Conservation (phyloP, 345 rosid genomes). For the Ceriops decandra region DNA sequence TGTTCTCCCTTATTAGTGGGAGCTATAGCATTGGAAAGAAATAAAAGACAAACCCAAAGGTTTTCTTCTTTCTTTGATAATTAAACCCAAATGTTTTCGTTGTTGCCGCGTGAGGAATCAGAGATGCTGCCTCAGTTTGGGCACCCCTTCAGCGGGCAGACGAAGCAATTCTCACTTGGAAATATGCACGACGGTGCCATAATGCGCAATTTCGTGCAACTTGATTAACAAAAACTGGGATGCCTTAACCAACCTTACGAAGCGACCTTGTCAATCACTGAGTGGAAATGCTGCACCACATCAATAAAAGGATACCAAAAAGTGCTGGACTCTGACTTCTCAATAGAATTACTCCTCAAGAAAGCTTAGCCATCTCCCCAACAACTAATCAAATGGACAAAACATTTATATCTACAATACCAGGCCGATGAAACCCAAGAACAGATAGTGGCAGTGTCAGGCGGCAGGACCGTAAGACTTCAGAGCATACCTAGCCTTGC, state of each 20-base stretch:
- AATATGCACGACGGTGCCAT: constrained; percentile 11
- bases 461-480: neutral
- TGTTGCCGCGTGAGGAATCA: neutral
- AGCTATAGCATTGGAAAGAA: neutral
- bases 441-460: neutral
- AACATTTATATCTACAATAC: constrained; percentile 29
- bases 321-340: too few species aligned
- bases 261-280: too few species aligned
- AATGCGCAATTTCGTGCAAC: constrained; percentile 15
- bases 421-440: constrained; percentile 6
- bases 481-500: neutral
- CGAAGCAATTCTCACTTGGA: constrained; percentile 1
- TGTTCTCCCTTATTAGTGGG: too few species aligned
- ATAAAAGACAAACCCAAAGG: neutral
- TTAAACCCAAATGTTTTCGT: neutral
- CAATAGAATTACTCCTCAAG: too few species aligned
- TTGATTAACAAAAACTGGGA: constrained; percentile 12
- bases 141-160: neutral
- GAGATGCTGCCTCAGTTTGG: neutral
- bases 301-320: too few species aligned
- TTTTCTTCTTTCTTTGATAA: neutral
- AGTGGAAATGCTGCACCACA: too few species aligned
- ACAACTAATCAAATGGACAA: neutral
- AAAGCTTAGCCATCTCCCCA: too few species aligned
- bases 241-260: too few species aligned